phyloP scores from a whole-genome alignment of 2,329 filamentous ascomycete species.

The Claviceps pazoutovae region DNA sequence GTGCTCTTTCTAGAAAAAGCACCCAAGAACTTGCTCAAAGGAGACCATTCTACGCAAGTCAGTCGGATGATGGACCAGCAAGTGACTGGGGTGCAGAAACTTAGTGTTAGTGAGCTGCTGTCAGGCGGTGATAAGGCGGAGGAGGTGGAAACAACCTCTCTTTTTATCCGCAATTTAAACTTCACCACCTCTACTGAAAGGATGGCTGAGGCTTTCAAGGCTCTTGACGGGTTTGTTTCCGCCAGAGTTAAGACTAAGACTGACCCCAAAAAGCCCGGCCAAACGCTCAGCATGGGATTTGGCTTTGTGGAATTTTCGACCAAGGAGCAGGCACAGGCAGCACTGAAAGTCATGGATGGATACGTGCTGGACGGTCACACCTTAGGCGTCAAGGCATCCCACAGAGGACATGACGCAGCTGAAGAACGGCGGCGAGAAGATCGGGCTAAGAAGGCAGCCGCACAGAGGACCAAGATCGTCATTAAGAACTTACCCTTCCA shows the following conservation, averaged over 20 bases:
- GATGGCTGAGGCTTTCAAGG: slow-evolving; percentile 63
- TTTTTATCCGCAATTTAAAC: slow-evolving; percentile 90
- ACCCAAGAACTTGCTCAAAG: slow-evolving; percentile 62
- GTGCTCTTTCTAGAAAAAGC: slow-evolving; percentile 90
- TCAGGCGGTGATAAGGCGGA: slow-evolving; percentile 39
- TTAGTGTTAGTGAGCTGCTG: slow-evolving; percentile 56
- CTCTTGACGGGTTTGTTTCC: slow-evolving; percentile 76
- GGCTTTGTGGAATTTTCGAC: slow-evolving; percentile 83
- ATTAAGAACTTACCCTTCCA: slow-evolving; percentile 98
- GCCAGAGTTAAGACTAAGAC: slow-evolving; percentile 86
- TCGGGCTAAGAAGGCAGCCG: slow-evolving; percentile 63
- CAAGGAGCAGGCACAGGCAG: slow-evolving; percentile 65
- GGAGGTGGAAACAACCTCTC: slow-evolving; percentile 53
- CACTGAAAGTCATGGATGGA: slow-evolving; percentile 75
- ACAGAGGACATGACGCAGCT: slow-evolving; percentile 75
- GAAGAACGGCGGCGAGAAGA: slow-evolving; percentile 77
- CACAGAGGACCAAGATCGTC: slow-evolving; percentile 77
- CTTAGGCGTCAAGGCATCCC: slow-evolving; percentile 71
- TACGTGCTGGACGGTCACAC: slow-evolving; percentile 77
- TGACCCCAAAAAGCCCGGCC: slow-evolving; percentile 79
- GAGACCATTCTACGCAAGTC: slow-evolving; percentile 15
- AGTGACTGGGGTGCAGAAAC: slow-evolving; percentile 39
- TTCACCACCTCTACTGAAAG: slow-evolving; percentile 72
- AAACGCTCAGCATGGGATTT: slow-evolving; percentile 91
- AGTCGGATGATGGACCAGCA: slow-evolving; percentile 19